phyloP scores from a whole-genome alignment of 176 grass and related monocot genomes.

The Phoenix roebelenii region DNA sequence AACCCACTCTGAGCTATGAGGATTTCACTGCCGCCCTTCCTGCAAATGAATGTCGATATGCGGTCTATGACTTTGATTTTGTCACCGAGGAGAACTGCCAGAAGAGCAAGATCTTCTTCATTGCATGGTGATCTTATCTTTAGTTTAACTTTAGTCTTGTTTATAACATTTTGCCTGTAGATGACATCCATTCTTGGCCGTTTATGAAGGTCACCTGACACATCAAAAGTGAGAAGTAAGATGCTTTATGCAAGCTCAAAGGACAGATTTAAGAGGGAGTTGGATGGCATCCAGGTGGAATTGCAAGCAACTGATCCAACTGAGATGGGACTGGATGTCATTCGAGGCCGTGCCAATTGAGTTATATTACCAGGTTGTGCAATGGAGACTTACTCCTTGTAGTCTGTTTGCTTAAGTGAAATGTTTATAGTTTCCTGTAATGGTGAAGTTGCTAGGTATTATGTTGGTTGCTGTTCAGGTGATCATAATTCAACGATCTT shows the following conservation, averaged over 20 bases:
- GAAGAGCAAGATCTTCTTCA: slow-evolving; percentile 11
- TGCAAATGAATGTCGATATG: slow-evolving; percentile 7
- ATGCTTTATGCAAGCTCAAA: slow-evolving; percentile 13
- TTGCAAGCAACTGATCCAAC: slow-evolving; percentile 9
- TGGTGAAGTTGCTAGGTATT: too few relatives aligned
- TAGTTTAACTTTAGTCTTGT: not conserved
- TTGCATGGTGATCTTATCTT: slow-evolving; percentile 3
- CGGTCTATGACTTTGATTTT: slow-evolving; percentile 13
- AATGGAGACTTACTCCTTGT: not conserved
- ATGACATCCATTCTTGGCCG: not conserved
- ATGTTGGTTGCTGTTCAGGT: too few relatives aligned
- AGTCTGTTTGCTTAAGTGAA: slow-evolving; percentile 3
- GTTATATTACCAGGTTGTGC: not conserved
- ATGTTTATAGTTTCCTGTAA: slow-evolving; percentile 1
- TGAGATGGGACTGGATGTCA: not conserved
- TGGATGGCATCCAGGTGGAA: slow-evolving; percentile 12
- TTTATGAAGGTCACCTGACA: slow-evolving; percentile 6
- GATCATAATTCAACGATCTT: too few relatives aligned
- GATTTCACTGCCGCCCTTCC: slow-evolving; percentile 4
- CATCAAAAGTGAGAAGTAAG: slow-evolving; percentile 6
- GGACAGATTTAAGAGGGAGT: slow-evolving; percentile 9
- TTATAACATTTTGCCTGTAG: not conserved
- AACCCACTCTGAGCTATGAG: not conserved
- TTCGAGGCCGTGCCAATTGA: slow-evolving; percentile 4
- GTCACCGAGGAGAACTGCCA: slow-evolving; percentile 7